Conservation (phyloP, 495 filamentous ascomycete genomes). For the Aspergillus cavernicola region DNA sequence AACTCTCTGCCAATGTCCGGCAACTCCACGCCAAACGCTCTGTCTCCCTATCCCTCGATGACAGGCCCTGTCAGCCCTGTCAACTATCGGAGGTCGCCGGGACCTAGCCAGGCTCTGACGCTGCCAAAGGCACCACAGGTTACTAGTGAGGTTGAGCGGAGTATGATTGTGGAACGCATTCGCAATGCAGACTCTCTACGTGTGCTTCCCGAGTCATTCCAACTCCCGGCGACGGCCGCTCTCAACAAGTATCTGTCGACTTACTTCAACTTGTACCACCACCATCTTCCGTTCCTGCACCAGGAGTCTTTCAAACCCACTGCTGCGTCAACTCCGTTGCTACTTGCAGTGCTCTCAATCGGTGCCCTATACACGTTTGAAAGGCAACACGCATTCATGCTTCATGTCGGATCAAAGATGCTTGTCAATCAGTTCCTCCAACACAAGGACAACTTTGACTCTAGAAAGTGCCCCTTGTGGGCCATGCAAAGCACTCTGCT, state of each 20-base stretch:
- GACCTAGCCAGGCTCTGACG: slow-evolving; percentile 59
- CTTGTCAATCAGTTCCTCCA: slow-evolving; percentile 95
- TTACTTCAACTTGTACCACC: slow-evolving; percentile 96
- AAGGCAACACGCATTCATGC: slow-evolving; percentile 89
- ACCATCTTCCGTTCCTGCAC: slow-evolving; percentile 94
- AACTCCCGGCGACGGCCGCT: slow-evolving; percentile 69
- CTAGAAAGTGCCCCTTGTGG: slow-evolving; percentile 96
- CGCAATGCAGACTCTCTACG: slow-evolving; percentile 71
- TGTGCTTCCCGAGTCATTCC: slow-evolving; percentile 84
- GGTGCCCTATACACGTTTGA: slow-evolving; percentile 96
- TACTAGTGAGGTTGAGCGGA: slow-evolving; percentile 72
- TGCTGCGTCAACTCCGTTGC: slow-evolving; percentile 69
- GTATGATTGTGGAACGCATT: slow-evolving; percentile 80
- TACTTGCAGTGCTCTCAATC: slow-evolving; percentile 91
- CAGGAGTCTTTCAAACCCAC: slow-evolving; percentile 85
- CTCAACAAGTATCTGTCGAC: slow-evolving; percentile 89
- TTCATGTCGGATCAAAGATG: slow-evolving; percentile 97
- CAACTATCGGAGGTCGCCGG: slow-evolving; percentile 64
- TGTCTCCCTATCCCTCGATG: slow-evolving; percentile 75
- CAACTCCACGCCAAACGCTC: slow-evolving; percentile 72
- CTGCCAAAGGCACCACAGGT: slow-evolving; percentile 65
- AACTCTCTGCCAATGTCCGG: slow-evolving; percentile 66
- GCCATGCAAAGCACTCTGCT: slow-evolving; percentile 93
- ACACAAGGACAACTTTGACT: slow-evolving; percentile 98
- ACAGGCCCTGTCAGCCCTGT: slow-evolving; percentile 68